Evolutionary conservation across 306 rosid genomes (phyloP).

Genomic region (Sicyos edulis): DNA sequence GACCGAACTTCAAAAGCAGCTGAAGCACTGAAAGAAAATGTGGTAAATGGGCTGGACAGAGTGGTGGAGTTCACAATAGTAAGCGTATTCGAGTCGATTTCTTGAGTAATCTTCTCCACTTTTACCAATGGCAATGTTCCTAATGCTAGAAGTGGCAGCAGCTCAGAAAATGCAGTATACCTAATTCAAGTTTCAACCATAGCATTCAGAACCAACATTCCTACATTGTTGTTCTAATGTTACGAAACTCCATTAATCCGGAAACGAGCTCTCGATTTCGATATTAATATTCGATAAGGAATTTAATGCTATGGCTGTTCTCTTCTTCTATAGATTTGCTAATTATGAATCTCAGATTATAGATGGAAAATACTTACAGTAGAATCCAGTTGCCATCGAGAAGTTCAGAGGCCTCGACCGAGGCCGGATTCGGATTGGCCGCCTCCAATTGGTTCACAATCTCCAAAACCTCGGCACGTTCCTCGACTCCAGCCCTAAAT

Average conservation of each 20-base stretch:
- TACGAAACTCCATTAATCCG: background rate
- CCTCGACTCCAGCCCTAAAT: constrained; percentile 66
- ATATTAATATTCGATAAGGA: background rate
- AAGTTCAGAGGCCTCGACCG: constrained; percentile 55
- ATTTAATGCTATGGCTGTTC: background rate
- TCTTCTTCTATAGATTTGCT: background rate
- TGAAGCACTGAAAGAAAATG: constrained; percentile 69
- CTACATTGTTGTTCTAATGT: background rate
- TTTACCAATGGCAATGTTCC: constrained; percentile 72
- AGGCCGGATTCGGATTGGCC: constrained; percentile 59
- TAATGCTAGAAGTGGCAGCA: constrained; percentile 78
- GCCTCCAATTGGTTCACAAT: constrained; percentile 84
- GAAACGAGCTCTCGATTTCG: background rate
- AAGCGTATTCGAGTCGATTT: constrained; percentile 46
- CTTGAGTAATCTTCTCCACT: constrained; percentile 66
- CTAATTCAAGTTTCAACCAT: constrained; percentile 34
- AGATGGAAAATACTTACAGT: constrained; percentile 52
- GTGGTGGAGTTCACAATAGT: constrained; percentile 59
- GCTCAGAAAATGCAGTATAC: constrained; percentile 89
- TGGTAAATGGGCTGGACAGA: constrained; percentile 62
- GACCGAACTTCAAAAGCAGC: constrained; percentile 83
- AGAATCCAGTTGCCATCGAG: constrained; percentile 84
- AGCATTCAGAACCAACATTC: background rate
- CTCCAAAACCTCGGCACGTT: constrained; percentile 83
- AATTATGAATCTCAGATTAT: background rate